phyloP scores from a whole-genome alignment of 2,329 filamentous ascomycete species.

The Talaromyces verruculosus region DNA sequence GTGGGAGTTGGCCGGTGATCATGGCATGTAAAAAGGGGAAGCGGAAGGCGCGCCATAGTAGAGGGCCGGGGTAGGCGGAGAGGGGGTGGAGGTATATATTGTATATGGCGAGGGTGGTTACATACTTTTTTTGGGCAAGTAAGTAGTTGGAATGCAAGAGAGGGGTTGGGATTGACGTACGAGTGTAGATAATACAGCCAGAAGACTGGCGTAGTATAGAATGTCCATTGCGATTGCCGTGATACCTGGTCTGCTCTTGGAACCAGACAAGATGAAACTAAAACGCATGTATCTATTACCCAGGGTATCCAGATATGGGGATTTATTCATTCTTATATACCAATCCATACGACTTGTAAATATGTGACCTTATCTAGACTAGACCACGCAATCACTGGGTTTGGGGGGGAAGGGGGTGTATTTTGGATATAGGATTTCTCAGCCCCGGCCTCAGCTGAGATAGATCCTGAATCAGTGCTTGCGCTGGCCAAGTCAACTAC shows the following conservation, averaged over 20 bases:
- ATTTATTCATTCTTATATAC: no score
- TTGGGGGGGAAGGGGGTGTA: no score
- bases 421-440: no score
- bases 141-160: background rate
- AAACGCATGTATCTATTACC: background rate
- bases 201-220: background rate
- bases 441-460: background rate
- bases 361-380: no score
- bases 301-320: no score
- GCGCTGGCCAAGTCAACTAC: no score
- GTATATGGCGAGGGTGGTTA: background rate
- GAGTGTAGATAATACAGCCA: background rate
- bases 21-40: background rate
- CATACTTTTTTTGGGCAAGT: background rate
- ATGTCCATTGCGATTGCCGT: no score
- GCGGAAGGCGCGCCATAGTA: background rate
- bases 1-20: background rate
- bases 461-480: background rate
- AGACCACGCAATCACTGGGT: no score
- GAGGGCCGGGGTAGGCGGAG: background rate
- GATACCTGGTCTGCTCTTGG: no score
- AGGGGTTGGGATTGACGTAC: background rate
- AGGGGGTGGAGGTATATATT: background rate
- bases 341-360: no score
- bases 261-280: no score